phyloP scores from a whole-genome alignment of 1,284 basidiomycete species.

The Cutaneotrichosporon sp. region DNA sequence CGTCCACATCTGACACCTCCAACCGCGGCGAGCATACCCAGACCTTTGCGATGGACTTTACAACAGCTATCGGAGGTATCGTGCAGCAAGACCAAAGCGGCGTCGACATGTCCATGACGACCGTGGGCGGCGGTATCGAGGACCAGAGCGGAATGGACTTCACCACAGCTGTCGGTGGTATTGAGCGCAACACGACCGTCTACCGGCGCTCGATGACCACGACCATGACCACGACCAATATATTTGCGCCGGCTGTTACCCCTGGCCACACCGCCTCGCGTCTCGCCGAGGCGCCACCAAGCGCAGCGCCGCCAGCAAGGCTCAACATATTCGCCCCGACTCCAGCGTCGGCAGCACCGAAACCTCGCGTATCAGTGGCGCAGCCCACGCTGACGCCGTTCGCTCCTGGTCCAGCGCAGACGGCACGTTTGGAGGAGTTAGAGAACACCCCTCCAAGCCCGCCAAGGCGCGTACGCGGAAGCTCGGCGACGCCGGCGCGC shows the following conservation, averaged over 20 bases:
- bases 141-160: neutral
- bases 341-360: neutral
- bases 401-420: neutral
- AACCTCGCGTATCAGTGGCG: neutral
- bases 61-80: conserved; percentile 40
- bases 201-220: neutral
- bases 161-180: conserved; percentile 8
- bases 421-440: neutral
- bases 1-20: conserved; percentile 5
- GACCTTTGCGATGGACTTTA: conserved; percentile 36
- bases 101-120: conserved; percentile 7
- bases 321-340: conserved; percentile 12
- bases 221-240: conserved; percentile 7
- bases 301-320: conserved; percentile 1
- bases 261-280: neutral
- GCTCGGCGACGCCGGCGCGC: conserved; percentile 5
- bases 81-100: conserved; percentile 1
- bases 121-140: conserved; percentile 5
- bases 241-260: conserved; percentile 6
- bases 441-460: neutral
- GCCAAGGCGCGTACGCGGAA: neutral
- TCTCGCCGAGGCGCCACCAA: neutral
- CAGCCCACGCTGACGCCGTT: neutral
- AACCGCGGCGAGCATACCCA: conserved; percentile 12
- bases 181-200: conserved; percentile 6